Evolutionary conservation across 306 rosid species (phyloP), one percentile per base, ranked within the genome.

Genomic region (Medicago arabica): DNA sequence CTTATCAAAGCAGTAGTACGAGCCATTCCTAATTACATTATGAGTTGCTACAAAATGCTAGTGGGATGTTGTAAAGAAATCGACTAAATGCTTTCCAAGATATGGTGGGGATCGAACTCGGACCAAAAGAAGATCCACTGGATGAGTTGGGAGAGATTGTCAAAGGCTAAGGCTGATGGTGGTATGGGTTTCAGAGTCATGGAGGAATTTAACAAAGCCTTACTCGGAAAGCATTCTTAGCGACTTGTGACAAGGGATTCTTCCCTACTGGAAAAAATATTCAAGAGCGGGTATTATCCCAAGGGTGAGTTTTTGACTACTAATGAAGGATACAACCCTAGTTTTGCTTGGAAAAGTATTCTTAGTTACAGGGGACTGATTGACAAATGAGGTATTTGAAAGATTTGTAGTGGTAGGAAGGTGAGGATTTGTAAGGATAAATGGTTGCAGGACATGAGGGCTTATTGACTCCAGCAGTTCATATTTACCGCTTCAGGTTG

Each of bases 381-480:
- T 41, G 12, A 0, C 0, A 41, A 41, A 1, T 2, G 12, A 0
- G 46, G 12, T 0, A 1, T 41, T 0, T 46, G 50, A n/a, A 46
- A 4, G 2, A 46, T 46, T 46, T n/a, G 50, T 1, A 11, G 11
- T 3, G 50, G 50, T 3, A 3, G 40, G 40, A 38, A 38, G 1
- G 40, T 38, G 7, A 0, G 7, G 8, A 38, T 38, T 5, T 38
- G 40, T 7, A 38, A 38, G 7, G 40, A 38, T 4, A 38, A 0
- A 0, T 38, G 40, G 40, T 3, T 38, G 40, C 1, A 0, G 8
- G 6, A 38, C 1, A n/a, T 3, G 4, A 1, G 4, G 0, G 0
- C 7, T 4, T 1, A 3, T 38, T 8, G 6, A 3, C 0, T 4
- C 40, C 0, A 4, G 40, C 0, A 1, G 1, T 0, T 0, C 0